These are phyloP conservation scores for Suhomyces anneliseae DNA, from an alignment of 1,139 yeast genomes.

Conservation along the genomic window DNA sequence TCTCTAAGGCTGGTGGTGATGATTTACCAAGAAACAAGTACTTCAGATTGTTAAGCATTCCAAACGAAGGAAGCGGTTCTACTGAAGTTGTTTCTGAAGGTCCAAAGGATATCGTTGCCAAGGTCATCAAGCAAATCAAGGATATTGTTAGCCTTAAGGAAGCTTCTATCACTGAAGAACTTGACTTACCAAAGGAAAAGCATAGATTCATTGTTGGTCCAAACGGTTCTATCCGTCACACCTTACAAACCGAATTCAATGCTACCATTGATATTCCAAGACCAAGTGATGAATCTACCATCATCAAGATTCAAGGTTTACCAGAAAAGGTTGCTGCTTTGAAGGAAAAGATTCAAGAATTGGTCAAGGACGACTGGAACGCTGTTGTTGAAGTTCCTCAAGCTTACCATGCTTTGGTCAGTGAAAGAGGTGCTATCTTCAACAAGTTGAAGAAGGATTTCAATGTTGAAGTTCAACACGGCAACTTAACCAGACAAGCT, in stretches of 20 bases:
- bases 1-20: slow-evolving; percentile 79
- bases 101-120: slow-evolving; percentile 69
- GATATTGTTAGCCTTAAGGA: slow-evolving; percentile 66
- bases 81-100: slow-evolving; percentile 70
- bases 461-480: slow-evolving; percentile 66
- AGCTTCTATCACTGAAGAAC: slow-evolving; percentile 54
- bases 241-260: slow-evolving; percentile 66
- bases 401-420: slow-evolving; percentile 56
- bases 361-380: slow-evolving; percentile 55
- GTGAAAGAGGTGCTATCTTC: slow-evolving; percentile 68
- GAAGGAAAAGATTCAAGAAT: slow-evolving; percentile 52
- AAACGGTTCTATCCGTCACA: slow-evolving; percentile 73
- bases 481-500: slow-evolving; percentile 52
- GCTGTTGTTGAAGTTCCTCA: slow-evolving; percentile 56
- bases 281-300: slow-evolving; percentile 47
- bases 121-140: slow-evolving; percentile 64
- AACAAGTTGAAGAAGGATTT: slow-evolving; percentile 55
- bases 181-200: slow-evolving; percentile 70
- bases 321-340: slow-evolving; percentile 63
- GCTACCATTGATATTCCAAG: slow-evolving; percentile 72
- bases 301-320: slow-evolving; percentile 53
- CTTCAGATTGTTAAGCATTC: slow-evolving; percentile 68
- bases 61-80: slow-evolving; percentile 67
- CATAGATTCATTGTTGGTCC: slow-evolving; percentile 82
- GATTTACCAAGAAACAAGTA: slow-evolving; percentile 45